Conservation (phyloP, 768 basidiomycete genomes). For the Ramaria rubella region DNA sequence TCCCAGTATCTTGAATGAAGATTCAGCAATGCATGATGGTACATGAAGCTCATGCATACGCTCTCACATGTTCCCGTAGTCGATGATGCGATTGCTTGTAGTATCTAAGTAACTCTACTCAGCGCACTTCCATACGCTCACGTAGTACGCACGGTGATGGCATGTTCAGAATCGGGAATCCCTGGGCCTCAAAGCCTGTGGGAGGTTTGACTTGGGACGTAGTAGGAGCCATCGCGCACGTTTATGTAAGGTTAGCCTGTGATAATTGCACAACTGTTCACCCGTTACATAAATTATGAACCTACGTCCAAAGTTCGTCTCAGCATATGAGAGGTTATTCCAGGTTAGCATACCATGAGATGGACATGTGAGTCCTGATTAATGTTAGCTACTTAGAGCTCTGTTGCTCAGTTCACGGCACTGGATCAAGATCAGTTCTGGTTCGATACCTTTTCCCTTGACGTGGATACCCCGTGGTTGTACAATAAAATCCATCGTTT, state of each 20-base stretch:
- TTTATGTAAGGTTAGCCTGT: no score
- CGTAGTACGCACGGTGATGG: background rate
- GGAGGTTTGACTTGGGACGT: no score
- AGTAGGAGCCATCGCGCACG: no score
- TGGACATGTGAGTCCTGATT: background rate
- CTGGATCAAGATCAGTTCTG: constrained; percentile 41
- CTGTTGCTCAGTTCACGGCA: background rate
- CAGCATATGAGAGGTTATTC: constrained; percentile 43
- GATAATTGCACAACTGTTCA: no score
- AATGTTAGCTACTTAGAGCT: background rate
- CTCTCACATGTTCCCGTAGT: background rate
- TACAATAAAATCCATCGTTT: constrained; percentile 33
- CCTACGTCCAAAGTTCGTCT: constrained; percentile 38
- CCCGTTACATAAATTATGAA: no score
- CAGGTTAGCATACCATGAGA: constrained; percentile 24
- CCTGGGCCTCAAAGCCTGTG: no score
- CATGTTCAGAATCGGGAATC: background rate
- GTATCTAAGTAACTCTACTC: background rate
- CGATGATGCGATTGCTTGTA: background rate
- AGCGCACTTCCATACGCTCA: no score
- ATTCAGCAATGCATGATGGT: background rate
- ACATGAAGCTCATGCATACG: background rate
- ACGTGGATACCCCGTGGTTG: constrained; percentile 44
- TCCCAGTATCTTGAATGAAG: background rate
- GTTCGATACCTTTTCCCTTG: constrained; percentile 44